phyloP scores from a whole-genome alignment of 2,329 filamentous ascomycete species.

The Fusarium coicis region DNA sequence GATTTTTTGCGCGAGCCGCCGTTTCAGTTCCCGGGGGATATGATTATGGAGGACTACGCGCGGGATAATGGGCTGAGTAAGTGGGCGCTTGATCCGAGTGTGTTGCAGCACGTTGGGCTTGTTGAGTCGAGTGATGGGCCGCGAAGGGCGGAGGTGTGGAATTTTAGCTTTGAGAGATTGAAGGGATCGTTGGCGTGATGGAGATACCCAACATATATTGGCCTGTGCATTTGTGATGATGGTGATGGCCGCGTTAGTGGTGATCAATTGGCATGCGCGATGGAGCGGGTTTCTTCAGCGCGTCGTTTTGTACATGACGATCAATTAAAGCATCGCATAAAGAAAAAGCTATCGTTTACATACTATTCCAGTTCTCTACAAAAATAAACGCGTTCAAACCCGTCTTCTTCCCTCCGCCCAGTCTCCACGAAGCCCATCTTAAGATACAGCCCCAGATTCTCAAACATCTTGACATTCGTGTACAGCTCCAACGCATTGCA shows the following conservation, averaged over 20 bases:
- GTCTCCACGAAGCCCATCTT: constrained; percentile 50
- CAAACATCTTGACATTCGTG: constrained; percentile 51
- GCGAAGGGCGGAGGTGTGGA: constrained; percentile 48
- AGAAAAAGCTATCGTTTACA: neutral
- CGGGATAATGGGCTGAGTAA: constrained; percentile 44
- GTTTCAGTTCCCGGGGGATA: constrained; percentile 49
- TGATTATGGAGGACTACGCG: constrained; percentile 51
- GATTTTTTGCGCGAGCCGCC: constrained; percentile 46
- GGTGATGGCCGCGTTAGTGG: neutral
- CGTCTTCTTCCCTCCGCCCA: constrained; percentile 45
- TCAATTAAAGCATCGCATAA: neutral
- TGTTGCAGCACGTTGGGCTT: constrained; percentile 52
- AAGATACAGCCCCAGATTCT: constrained; percentile 45
- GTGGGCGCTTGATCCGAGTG: constrained; percentile 52
- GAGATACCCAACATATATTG: neutral
- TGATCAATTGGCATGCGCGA: neutral
- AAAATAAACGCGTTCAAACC: constrained; percentile 51
- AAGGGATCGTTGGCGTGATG: neutral
- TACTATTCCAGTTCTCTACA: constrained; percentile 47
- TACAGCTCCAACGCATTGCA: constrained; percentile 45
- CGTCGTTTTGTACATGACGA: neutral
- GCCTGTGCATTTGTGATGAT: neutral
- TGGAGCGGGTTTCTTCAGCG: neutral
- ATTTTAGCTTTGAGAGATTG: constrained; percentile 50
- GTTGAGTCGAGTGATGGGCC: constrained; percentile 46